phyloP scores from a whole-genome alignment of 106 monocot genomes.

The Narthecium ossifragum region DNA sequence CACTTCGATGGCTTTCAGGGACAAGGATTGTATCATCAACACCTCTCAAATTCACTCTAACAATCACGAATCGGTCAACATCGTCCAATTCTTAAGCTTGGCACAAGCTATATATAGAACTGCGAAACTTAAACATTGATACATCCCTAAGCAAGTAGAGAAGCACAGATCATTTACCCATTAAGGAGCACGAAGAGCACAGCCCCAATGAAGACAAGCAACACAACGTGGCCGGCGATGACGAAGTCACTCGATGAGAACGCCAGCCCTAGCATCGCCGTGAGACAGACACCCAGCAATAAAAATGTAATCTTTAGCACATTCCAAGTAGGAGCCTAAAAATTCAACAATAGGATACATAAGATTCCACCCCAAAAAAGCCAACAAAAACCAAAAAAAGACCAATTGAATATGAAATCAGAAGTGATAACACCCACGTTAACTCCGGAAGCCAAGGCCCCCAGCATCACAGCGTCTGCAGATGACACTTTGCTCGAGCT shows the following conservation, averaged over 20 bases:
- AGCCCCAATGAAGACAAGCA: constrained; percentile 54
- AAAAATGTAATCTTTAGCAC: constrained; percentile 64
- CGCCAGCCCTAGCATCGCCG: constrained; percentile 77
- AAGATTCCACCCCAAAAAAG: background rate
- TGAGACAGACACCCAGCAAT: constrained; percentile 61
- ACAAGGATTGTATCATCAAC: background rate
- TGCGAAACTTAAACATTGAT: background rate
- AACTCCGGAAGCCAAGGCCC: constrained; percentile 81
- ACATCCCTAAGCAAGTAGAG: background rate
- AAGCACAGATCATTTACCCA: constrained; percentile 35
- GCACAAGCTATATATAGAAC: background rate
- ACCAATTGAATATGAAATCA: background rate
- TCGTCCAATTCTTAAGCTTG: no score
- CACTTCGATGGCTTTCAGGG: no score
- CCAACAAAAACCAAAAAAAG: background rate
- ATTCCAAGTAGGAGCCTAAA: constrained; percentile 75
- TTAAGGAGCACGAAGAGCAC: constrained; percentile 74
- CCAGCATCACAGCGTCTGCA: constrained; percentile 68
- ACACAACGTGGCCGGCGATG: constrained; percentile 57
- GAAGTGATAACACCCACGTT: constrained; percentile 38
- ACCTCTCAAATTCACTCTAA: background rate
- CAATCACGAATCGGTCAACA: no score
- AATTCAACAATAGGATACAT: constrained; percentile 6
- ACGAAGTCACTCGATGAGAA: constrained; percentile 69
- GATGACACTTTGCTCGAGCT: constrained; percentile 46